Evolutionary conservation across 2,329 filamentous ascomycete genomes (phyloP), one percentile per base, ranked within the genome.

Genomic region (Alternaria atra): DNA sequence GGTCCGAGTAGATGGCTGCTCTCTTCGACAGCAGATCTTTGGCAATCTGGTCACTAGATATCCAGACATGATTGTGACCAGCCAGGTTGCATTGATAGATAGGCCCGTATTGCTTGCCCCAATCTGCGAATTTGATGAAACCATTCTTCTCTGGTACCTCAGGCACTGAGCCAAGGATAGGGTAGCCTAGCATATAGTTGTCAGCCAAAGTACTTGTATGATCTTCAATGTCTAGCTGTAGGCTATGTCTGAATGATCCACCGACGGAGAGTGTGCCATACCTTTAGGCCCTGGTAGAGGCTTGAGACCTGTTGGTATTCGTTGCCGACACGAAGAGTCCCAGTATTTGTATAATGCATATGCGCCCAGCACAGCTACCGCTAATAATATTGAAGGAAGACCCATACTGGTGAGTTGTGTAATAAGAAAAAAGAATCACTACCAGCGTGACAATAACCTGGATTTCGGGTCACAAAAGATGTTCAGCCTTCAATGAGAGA

Each of bases 121-220:
- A 83, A 40, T 82, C 78, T n/a, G 80, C 73, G 48, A 83, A 83
- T 55, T 81, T 82, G 63, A 82, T 76, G 67, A 79, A 80, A 29
- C 75, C 70, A 57, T 81, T 80, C 66, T 81, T 79, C 43, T 80
- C 78, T 27, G 80, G 81, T 5, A 83, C 72, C 17, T 82, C 79
- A 47, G 76, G 79, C 9, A 81, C 73, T 8, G 77, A 80, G 34
- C 81, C 81, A 39, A 82, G 68, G 43, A 82, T 70, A 3, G 81
- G 81, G 43, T 79, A 78, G 27, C 80, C 80, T 82, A 55, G n/a
- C 37, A 4, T 7, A 63, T 13, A 35, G 52, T 4, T 58, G 55
- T 73, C 51, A 71, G 65, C 20, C 32, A 5, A 42, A 6, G 10
- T 34, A 35, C n/a, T 47, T 48, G 7, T 39, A 17, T 32, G 30